These are phyloP conservation scores for Senecio squalidus DNA, from an alignment of 140 eudicot species.

Conservation along the genomic window DNA sequence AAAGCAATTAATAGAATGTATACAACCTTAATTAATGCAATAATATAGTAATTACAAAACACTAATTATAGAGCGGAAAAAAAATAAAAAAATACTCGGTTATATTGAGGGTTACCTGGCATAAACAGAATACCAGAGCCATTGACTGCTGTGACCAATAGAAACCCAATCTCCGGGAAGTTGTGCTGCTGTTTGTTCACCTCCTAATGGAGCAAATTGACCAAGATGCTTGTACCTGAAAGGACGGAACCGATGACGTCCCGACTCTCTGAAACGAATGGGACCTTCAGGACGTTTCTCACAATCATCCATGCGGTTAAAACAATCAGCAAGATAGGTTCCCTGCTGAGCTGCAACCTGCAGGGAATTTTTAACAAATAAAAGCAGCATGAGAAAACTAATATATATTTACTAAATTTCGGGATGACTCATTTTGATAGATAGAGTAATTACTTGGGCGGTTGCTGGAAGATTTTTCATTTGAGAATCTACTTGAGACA, in stretches of 20 bases:
- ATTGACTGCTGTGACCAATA: conserved; percentile 86
- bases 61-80: neutral
- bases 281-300: conserved; percentile 96
- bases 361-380: neutral
- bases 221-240: conserved; percentile 98
- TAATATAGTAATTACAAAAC: too few species aligned
- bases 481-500: conserved; percentile 81
- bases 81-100: too few species aligned
- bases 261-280: conserved; percentile 70
- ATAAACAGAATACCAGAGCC: conserved; percentile 97
- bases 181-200: conserved; percentile 98
- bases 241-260: conserved; percentile 89
- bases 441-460: conserved; percentile 55
- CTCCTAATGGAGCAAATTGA: conserved; percentile 98
- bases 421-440: neutral
- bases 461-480: conserved; percentile 99
- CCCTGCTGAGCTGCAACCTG: conserved; percentile 99
- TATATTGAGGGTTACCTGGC: conserved; percentile 48
- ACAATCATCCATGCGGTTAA: conserved; percentile 92
- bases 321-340: conserved; percentile 84
- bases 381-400: neutral
- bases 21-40: too few species aligned
- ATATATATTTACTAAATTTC: neutral
- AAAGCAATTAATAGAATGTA: too few species aligned
- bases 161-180: conserved; percentile 99